Conservation (phyloP, 768 basidiomycete genomes). For the Neoboletus magnificus region DNA sequence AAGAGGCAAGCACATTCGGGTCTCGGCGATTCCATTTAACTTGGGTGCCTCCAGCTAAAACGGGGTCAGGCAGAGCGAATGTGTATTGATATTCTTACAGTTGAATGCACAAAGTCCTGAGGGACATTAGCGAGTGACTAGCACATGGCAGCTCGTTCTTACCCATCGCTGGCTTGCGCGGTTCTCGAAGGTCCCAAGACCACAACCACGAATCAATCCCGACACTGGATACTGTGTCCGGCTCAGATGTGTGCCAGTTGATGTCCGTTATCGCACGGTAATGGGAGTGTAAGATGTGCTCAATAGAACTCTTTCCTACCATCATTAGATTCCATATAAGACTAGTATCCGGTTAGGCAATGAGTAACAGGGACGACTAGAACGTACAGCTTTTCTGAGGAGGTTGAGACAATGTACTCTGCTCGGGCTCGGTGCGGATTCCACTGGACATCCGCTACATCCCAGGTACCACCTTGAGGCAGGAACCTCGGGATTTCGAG, state of each 20-base stretch:
- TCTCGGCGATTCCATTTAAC: conserved; percentile 96
- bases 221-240: conserved; percentile 82
- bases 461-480: conserved; percentile 96
- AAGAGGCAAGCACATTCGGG: conserved; percentile 82
- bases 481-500: conserved; percentile 87
- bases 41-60: conserved; percentile 80
- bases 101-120: conserved; percentile 59
- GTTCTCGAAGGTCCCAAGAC: conserved; percentile 85
- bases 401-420: conserved; percentile 85
- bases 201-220: conserved; percentile 94
- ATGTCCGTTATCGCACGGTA: conserved; percentile 97
- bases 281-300: conserved; percentile 83
- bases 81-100: conserved; percentile 29
- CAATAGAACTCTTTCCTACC: conserved; percentile 71
- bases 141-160: neutral
- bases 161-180: conserved; percentile 71
- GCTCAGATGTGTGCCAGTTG: conserved; percentile 91
- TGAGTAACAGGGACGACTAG: neutral
- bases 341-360: conserved; percentile 32
- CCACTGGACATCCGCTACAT: conserved; percentile 92
- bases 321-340: conserved; percentile 93
- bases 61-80: neutral
- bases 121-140: neutral
- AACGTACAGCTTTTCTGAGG: conserved; percentile 80
- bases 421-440: conserved; percentile 75